A percentile compares a stretch with the other conserved stretches of the same genome.
Evolutionary conservation across 2,329 filamentous ascomycete genomes (phyloP).

Genomic region (Hymenoscyphus albidus): DNA sequence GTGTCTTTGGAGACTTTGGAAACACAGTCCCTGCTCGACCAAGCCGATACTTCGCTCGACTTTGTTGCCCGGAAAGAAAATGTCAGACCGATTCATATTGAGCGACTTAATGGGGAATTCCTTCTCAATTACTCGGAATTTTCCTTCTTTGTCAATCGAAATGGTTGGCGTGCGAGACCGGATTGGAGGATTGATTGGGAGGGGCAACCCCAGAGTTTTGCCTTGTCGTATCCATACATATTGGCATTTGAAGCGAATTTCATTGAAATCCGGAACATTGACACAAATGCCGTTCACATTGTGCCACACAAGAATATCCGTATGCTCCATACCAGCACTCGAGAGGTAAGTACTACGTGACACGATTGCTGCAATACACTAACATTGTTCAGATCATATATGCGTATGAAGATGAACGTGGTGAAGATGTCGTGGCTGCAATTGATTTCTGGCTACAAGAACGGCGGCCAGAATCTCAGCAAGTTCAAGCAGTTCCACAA

Average conservation of each 20-base stretch:
- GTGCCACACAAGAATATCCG: conserved; percentile 94
- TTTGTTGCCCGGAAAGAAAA: conserved; percentile 93
- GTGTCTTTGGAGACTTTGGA: conserved; percentile 96
- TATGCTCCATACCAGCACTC: conserved; percentile 94
- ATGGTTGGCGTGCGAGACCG: conserved; percentile 91
- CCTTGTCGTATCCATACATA: conserved; percentile 94
- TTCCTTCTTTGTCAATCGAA: conserved; percentile 98
- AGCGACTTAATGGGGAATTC: conserved; percentile 95
- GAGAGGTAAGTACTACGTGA: conserved; percentile 66
- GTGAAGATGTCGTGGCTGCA: conserved; percentile 89
- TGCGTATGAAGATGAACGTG: conserved; percentile 92
- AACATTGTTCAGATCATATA: conserved; percentile 72
- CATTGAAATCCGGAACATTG: conserved; percentile 93
- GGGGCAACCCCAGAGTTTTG: conserved; percentile 85
- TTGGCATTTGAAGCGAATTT: conserved; percentile 96
- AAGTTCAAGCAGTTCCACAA: conserved; percentile 12
- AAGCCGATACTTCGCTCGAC: conserved; percentile 95
- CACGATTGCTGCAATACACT: conserved; percentile 28
- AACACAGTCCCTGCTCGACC: conserved; percentile 92
- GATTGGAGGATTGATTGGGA: conserved; percentile 99
- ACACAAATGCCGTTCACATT: conserved; percentile 91
- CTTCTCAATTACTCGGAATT: conserved; percentile 97
- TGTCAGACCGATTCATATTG: conserved; percentile 93
- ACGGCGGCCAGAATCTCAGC: conserved; percentile 30
- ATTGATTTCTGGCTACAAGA: conserved; percentile 80